Evolutionary conservation across 495 filamentous ascomycete genomes (phyloP), one percentile per base, ranked within the genome.

Genomic region (Aspergillus diversus): DNA sequence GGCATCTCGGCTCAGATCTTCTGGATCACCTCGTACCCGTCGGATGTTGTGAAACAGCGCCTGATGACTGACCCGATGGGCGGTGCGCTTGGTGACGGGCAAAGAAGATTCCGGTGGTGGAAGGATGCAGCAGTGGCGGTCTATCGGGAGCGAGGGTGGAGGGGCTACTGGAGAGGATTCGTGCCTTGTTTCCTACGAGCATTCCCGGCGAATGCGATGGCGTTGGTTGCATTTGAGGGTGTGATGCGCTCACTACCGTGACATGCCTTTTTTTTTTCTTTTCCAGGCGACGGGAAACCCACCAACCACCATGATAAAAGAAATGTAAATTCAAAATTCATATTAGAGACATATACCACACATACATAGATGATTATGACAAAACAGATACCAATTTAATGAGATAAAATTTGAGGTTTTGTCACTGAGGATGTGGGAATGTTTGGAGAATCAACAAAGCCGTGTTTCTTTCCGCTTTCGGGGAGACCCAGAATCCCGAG

Each of bases 201-300:
- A 12, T 99, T 99, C 75, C 95, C 95, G 51, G 95, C 95, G 54
- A 99, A 99, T 80, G 94, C 93, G 1, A 88, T 94, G 85, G 94
- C 94, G 9, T 71, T 99, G 73, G 86, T 97, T 60, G 94, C 90
- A 39, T 97, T 97, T 81, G 94, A 99, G 76, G 91, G 87, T 8
- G 92, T 90, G 57, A 96, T 97, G 93, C 84, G 93, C 67, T 77
- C 80, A 52, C 78, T 97, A 73, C 89, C 90, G 16, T 80, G 63
- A 71, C 31, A 33, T 34, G 21, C 21, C 21, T 27, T 27, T 1
- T 27, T 27, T 27, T 27, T 27, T 27, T 2, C 21, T 27, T 27
- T 27, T 27, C 21, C 21, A 2, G 21, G 21, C 21, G 21, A 27
- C 2, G 21, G 21, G 21, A 1, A 27, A 27, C 21, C 21, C 21